Conservation (phyloP, 768 basidiomycete genomes). For the Terana coerulea region DNA sequence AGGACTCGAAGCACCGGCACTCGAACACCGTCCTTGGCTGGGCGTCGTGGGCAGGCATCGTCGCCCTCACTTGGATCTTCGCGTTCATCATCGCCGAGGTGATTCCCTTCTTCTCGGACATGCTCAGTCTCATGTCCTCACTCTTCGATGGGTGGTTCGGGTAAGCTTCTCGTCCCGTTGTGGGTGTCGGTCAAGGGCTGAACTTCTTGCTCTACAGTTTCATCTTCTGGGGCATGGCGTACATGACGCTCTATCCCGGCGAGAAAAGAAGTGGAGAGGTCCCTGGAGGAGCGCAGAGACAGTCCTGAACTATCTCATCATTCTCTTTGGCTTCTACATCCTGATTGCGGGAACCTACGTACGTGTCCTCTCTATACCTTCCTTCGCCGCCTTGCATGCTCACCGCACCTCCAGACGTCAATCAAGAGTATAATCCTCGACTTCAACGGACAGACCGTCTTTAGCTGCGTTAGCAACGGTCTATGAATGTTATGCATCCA, state of each 20-base stretch:
- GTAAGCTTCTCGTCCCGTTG: constrained; percentile 1
- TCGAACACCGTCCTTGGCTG: constrained; percentile 24
- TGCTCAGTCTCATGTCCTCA: constrained; percentile 39
- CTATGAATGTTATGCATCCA: constrained; percentile 14
- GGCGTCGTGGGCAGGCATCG: constrained; percentile 22
- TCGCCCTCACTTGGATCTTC: constrained; percentile 22
- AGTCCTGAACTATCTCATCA: constrained; percentile 34
- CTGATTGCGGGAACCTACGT: constrained; percentile 39
- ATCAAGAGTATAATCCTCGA: constrained; percentile 16
- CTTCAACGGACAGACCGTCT: constrained; percentile 7
- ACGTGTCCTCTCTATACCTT: constrained; percentile 11
- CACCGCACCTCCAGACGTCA: constrained; percentile 10
- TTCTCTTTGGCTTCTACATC: constrained; percentile 35
- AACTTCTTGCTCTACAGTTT: constrained; percentile 24
- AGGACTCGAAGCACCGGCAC: constrained; percentile 33
- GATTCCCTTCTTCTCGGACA: constrained; percentile 34
- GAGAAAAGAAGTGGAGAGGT: constrained; percentile 32
- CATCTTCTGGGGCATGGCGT: constrained; percentile 44
- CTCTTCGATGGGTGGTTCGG: constrained; percentile 32
- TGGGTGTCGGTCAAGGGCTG: neutral
- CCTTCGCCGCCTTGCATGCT: no score
- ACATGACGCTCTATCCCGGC: constrained; percentile 36
- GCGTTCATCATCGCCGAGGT: constrained; percentile 28
- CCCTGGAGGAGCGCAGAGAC: constrained; percentile 31
- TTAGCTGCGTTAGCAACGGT: constrained; percentile 29